Base-by-base conservation (phyloP, 78 protist species). In the Tieghemostelium lacteum region DNA sequence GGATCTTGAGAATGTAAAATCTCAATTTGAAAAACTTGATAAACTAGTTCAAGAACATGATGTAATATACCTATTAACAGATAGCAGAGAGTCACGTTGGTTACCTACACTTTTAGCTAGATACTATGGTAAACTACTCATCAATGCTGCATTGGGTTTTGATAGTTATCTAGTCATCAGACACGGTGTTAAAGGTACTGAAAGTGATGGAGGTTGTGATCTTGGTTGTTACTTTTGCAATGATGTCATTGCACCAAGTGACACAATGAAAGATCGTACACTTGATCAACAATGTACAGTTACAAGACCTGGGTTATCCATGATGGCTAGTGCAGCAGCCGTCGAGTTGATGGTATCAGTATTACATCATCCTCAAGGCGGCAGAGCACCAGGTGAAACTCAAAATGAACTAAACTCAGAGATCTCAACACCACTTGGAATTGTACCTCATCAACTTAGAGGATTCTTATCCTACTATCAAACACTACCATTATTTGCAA, bases 211-310 rank as follows among this genome's bases (percentile, higher is more conserved):
- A 1, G 64, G 85, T 55, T 65, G 50, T 28, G 89, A 70, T 39
- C 14, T 92, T 14, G 99, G 99, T 22, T 99, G 99, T 92, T 99
- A 99, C 75, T 99, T 96, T 88, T 99, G 99, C 89, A 94, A 92
- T 49, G 99, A 99, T 58, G 97, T 98, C 28, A 95, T 97, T 34
- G 99, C 98, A 0, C 99, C 99, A 5, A 39, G 87, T 17, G 94
- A 98, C 70, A 85, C 95, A 34, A 7, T 93, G 20, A 49, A 86
- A n/a, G 98, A 96, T 65, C 94, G 99, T 73, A 97, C 99, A 19
- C 95, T 99, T 29, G 99, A 99, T 93, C 99, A 98, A 95, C 99
- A 97, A 70, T 98, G 99, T 89, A 98, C 99, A 2, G 99, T 98
- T 17, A 88, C 98, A 1, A 94, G 99, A 16, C 99, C 99, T 0